Evolutionary conservation across 2,329 filamentous ascomycete genomes (phyloP).

Genomic region (Septoria petroselini): DNA sequence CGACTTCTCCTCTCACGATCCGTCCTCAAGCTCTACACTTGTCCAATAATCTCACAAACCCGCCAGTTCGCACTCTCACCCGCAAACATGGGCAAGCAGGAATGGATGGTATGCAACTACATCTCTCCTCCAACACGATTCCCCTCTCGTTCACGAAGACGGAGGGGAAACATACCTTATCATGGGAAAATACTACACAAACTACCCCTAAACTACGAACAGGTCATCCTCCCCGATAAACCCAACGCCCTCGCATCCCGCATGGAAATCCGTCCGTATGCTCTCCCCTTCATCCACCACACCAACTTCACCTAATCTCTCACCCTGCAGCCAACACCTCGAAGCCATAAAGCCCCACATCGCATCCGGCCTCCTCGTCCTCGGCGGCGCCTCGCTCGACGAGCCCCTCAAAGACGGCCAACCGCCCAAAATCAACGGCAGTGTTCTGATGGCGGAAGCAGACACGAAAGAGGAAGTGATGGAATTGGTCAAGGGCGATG

Average conservation of each 20-base stretch:
- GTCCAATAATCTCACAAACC: background rate
- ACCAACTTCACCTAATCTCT: background rate
- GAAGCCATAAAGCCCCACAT: slow-evolving; percentile 52
- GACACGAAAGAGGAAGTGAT: slow-evolving; percentile 62
- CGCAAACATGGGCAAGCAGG: slow-evolving; percentile 40
- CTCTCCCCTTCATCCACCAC: background rate
- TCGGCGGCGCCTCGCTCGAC: slow-evolving; percentile 68
- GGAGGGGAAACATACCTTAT: too few relatives aligned
- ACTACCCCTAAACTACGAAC: background rate
- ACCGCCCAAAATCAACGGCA: slow-evolving; percentile 69
- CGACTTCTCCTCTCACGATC: background rate
- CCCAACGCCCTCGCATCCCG: slow-evolving; percentile 43
- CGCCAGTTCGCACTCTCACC: slow-evolving; percentile 26
- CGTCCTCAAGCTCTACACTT: too few relatives aligned
- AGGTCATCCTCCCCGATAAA: slow-evolving; percentile 48
- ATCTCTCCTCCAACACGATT: too few relatives aligned
- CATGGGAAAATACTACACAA: too few relatives aligned
- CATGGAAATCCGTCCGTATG: slow-evolving; percentile 43
- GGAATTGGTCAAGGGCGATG: slow-evolving; percentile 64
- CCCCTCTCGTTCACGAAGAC: too few relatives aligned
- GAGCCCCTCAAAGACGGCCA: slow-evolving; percentile 61
- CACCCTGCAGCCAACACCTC: slow-evolving; percentile 53
- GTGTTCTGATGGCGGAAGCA: slow-evolving; percentile 65
- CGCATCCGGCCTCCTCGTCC: slow-evolving; percentile 58
- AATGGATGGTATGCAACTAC: slow-evolving; percentile 44